A percentile compares a stretch with the other conserved stretches of the same genome.
Evolutionary conservation across 2,329 filamentous ascomycete species (phyloP).

Genomic region (Chrysoporthe austroafricana): DNA sequence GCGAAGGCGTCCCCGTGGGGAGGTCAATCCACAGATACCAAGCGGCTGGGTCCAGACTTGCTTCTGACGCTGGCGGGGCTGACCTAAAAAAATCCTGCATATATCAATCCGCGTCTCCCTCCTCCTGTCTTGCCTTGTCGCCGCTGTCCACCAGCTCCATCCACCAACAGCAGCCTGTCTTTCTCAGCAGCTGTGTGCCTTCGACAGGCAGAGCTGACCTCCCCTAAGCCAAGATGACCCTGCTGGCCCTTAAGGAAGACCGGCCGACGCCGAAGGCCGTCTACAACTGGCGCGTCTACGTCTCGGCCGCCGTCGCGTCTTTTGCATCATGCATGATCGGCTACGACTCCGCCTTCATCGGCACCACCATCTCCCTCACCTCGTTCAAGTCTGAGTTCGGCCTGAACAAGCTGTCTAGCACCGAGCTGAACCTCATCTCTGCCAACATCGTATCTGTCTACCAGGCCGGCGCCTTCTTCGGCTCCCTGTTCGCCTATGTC

Average conservation of each 20-base stretch:
- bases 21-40: constrained; percentile 9
- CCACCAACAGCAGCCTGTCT: constrained; percentile 1
- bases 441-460: constrained; percentile 81
- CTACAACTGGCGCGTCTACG: constrained; percentile 65
- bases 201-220: constrained; percentile 3
- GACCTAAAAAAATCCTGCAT: constrained; percentile 16
- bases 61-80: background rate
- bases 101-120: constrained; percentile 21
- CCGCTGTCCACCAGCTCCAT: background rate
- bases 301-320: constrained; percentile 56
- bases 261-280: constrained; percentile 60
- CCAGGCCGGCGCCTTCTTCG: constrained; percentile 84
- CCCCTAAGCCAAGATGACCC: constrained; percentile 35
- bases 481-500: constrained; percentile 70
- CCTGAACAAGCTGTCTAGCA: constrained; percentile 54
- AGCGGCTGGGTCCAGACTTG: constrained; percentile 6
- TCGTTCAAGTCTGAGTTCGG: constrained; percentile 73
- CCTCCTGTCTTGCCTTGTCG: background rate
- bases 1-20: constrained; percentile 13
- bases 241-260: constrained; percentile 58
- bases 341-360: constrained; percentile 77
- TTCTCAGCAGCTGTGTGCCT: background rate
- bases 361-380: constrained; percentile 71
- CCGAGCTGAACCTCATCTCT: constrained; percentile 62
- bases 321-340: constrained; percentile 62